Evolutionary conservation across 441 rosid genomes (phyloP), one percentile per base, ranked within the genome.

Genomic region (Brassica hybrid): DNA sequence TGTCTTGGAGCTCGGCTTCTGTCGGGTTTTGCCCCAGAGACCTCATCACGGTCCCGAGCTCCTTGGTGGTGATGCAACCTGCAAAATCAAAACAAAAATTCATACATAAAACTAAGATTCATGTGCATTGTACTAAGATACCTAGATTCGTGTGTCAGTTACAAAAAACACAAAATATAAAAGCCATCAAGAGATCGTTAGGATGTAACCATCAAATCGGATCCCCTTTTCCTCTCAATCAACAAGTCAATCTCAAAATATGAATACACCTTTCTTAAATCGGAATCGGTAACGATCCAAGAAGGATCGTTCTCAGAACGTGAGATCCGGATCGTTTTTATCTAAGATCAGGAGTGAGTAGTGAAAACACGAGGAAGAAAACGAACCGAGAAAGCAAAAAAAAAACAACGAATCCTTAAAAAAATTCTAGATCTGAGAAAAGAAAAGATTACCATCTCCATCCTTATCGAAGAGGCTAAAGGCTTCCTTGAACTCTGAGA

Each of bases 11-110:
- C 65, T 84, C 84, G 0, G 86, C 86, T 67, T 84, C 84, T 30
- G 84, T 84, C 2, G 86, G 86, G 79, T 84, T 84, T 54, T 84
- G 86, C n/a, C 86, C 86, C 11, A 84, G 80, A 45, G 86, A 84
- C 54, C 86, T 77, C 86, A 84, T 84, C 67, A 84, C 86, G 0
- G 86, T 84, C 13, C 86, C 86, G 4, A 84, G 81, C 79, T 84
- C 86, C 77, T 84, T 84, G 13, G 86, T 84, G 16, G 86, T 84
- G 41, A 84, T 84, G 69, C 84, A 84, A 17, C 86, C 86, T 84
- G 72, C 27, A 60, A 54, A 8, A 21, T 21, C 27, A 67, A 25
- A 21, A 3, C 43, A 3, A 57, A 41, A 12, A 5, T 17, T 0
- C 11, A 16, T 58, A 10, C 0, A 23, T 12, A 21, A 73, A 68